These are phyloP conservation scores for Blastobotrys illinoisensis DNA, from an alignment of 1,139 yeast species.

Conservation along the genomic window DNA sequence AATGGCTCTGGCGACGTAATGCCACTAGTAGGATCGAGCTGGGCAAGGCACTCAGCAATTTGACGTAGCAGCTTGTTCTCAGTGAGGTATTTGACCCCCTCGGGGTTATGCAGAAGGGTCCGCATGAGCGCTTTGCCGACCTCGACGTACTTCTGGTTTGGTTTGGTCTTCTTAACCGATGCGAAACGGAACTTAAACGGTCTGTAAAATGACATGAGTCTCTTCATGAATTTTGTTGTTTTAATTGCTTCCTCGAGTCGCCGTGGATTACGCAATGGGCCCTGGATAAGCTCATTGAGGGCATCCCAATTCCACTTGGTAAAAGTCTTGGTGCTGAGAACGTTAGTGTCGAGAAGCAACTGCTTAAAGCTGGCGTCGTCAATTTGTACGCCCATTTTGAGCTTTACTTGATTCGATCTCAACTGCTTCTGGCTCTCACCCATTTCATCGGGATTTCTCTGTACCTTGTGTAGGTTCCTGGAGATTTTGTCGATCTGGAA, in stretches of 20 bases:
- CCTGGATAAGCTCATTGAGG: constrained; percentile 62
- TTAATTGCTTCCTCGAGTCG: constrained; percentile 72
- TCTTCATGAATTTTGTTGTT: constrained; percentile 79
- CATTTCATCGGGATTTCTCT: constrained; percentile 5
- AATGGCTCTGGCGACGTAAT: constrained; percentile 69
- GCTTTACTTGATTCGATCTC: constrained; percentile 34
- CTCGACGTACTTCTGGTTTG: constrained; percentile 51
- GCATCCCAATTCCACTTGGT: constrained; percentile 86
- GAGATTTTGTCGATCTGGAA: constrained; percentile 46
- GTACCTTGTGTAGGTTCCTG: constrained; percentile 35
- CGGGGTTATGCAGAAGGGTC: constrained; percentile 54
- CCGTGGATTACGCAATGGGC: constrained; percentile 68
- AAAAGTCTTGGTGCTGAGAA: constrained; percentile 71
- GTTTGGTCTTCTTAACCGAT: constrained; percentile 46
- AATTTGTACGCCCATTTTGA: constrained; percentile 46
- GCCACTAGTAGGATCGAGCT: constrained; percentile 76
- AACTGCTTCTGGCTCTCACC: constrained; percentile 2
- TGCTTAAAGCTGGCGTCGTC: constrained; percentile 70
- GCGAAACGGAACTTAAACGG: constrained; percentile 89
- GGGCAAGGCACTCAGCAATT: constrained; percentile 81
- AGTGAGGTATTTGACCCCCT: constrained; percentile 62
- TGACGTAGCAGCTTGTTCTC: constrained; percentile 80
- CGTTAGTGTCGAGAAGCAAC: constrained; percentile 62
- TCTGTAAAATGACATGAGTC: constrained; percentile 79
- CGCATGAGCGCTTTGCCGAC: constrained; percentile 72